Evolutionary conservation across 2,329 filamentous ascomycete species (phyloP), one percentile per base, ranked within the genome.

Genomic region (Epichloe sp.): DNA sequence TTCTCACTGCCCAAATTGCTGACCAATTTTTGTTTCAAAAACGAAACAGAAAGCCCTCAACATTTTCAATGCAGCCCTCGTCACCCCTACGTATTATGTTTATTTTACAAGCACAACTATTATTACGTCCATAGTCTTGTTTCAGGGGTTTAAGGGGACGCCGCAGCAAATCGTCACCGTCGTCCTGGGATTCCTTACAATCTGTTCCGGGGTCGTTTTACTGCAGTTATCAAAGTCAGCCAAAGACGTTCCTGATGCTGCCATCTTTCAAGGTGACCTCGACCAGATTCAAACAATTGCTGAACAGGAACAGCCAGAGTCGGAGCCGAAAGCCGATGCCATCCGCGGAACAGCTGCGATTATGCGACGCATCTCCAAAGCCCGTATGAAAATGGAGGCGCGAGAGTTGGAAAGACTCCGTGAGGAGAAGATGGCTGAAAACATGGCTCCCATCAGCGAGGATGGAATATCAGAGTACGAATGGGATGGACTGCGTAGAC

Each of bases 41-140:
- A 2, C 21, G 5, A 43, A 41, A 46, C 38, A 97, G 90, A 98
- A 98, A 96, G 93, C 93, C 5, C 77, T 97, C 52, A 97, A 98
- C 63, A 70, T 98, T 47, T 97, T 91, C 75, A 97, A 98, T 62
- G 93, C 93, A 38, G 91, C 93, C 7, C 78, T 98, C 57, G 93
- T 98, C 53, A 98, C 93, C 0, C 93, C 93, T 0, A 98, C 93
- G 2, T 98, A 98, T 71, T 98, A 98, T 66, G 93, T 98, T 57
- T 91, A 94, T 72, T 98, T 98, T 66, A 98, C 93, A 40, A 95
- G 85, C 59, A 86, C 89, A 5, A 97, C 93, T 19, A 96, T 98
- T 57, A 80, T 97, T 58, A 94, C 90, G 5, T 96, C 91, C 0
- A 86, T 90, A 3, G 83, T 98, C 45, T 74, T 98, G 3, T 97